phyloP scores from a whole-genome alignment of 345 rosid species.

The Eucalyptus marginata region DNA sequence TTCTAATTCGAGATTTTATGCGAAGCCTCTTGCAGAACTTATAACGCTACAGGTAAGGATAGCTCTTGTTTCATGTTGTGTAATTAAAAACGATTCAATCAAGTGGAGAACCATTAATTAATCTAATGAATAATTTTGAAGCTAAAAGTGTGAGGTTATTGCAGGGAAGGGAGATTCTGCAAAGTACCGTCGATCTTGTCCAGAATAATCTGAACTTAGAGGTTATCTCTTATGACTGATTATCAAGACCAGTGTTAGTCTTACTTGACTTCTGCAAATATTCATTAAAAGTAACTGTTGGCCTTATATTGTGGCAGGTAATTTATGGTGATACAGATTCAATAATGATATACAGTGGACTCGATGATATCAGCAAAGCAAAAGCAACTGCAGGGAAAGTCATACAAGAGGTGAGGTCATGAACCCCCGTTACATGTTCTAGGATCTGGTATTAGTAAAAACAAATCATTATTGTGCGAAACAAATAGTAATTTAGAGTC shows the following conservation, averaged over 20 bases:
- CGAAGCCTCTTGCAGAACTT: constrained; percentile 97
- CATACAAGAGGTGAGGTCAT: constrained; percentile 69
- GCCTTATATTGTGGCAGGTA: constrained; percentile 45
- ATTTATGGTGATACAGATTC: constrained; percentile 99
- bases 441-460: not conserved
- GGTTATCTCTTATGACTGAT: constrained; percentile 24
- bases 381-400: constrained; percentile 76
- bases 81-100: not conserved
- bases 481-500: not conserved
- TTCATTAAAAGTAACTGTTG: constrained; percentile 1
- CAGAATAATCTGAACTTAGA: constrained; percentile 84
- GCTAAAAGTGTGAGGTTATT: not conserved
- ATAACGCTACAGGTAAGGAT: constrained; percentile 73
- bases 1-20: constrained; percentile 95
- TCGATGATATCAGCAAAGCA: constrained; percentile 74
- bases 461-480: not conserved
- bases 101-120: not conserved
- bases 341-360: constrained; percentile 93
- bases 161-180: constrained; percentile 98
- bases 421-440: not conserved
- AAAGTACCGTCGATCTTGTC: constrained; percentile 92
- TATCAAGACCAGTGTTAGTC: not conserved
- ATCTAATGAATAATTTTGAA: not conserved
- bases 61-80: not conserved
- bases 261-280: not conserved